phyloP scores from a whole-genome alignment of 108 stramenopile species.

The Pseudonitzschia multistriata region DNA sequence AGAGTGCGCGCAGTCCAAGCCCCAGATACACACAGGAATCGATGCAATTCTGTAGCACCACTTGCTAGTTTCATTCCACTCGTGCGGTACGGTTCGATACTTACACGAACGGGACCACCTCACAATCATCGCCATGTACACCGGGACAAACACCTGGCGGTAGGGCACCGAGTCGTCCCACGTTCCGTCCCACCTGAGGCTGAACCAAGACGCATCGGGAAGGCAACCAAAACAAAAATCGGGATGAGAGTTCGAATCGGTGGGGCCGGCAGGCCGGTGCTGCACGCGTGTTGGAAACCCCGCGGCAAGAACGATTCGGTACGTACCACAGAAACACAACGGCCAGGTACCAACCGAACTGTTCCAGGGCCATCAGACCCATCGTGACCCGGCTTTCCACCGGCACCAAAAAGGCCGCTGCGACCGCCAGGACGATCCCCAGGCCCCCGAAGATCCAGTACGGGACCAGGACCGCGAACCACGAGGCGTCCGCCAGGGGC shows the following conservation, averaged over 20 bases:
- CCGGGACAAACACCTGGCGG: constrained; percentile 29
- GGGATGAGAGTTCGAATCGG: constrained; percentile 28
- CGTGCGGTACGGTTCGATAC: background rate
- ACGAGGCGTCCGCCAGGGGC: constrained; percentile 45
- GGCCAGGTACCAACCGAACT: constrained; percentile 45
- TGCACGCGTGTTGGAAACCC: background rate
- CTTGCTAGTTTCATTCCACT: background rate
- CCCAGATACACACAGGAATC: too few relatives aligned
- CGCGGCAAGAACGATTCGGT: too few relatives aligned
- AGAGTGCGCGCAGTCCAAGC: too few relatives aligned
- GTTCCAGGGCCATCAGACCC: constrained; percentile 33
- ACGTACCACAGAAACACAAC: constrained; percentile 39
- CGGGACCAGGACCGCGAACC: constrained; percentile 61
- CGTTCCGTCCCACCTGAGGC: constrained; percentile 22
- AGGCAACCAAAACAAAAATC: constrained; percentile 43
- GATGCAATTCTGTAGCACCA: too few relatives aligned
- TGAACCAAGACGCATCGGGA: constrained; percentile 22
- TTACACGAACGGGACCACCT: constrained; percentile 32
- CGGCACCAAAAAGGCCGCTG: constrained; percentile 15
- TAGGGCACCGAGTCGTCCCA: constrained; percentile 17
- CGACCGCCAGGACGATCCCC: constrained; percentile 22
- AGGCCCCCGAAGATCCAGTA: constrained; percentile 54
- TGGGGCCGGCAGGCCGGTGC: constrained; percentile 37
- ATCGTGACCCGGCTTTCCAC: constrained; percentile 25
- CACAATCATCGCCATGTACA: constrained; percentile 35